phyloP scores from a whole-genome alignment of 805 yeast genomes.

The Saccharomycopsis capsularis region DNA sequence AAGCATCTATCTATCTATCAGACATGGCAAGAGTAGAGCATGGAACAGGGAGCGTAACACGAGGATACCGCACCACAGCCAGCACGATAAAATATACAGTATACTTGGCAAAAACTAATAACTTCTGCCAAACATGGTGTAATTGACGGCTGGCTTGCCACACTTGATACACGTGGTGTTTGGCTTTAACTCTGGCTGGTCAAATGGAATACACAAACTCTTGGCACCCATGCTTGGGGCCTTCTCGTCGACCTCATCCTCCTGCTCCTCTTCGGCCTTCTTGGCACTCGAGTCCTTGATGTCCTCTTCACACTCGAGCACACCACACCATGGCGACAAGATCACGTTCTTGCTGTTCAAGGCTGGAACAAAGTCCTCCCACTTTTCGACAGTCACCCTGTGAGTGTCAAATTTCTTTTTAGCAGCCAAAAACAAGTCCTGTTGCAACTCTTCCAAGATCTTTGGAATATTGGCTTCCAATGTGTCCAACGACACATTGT shows the following conservation, averaged over 20 bases:
- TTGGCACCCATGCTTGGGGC: slow-evolving; percentile 99
- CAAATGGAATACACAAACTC: slow-evolving; percentile 92
- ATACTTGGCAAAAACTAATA: slow-evolving; percentile 36
- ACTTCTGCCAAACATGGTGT: slow-evolving; percentile 96
- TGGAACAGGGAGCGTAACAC: no score
- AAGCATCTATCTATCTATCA: no score
- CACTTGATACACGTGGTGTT: slow-evolving; percentile 88
- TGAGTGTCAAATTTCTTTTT: slow-evolving; percentile 78
- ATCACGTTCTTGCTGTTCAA: slow-evolving; percentile 87
- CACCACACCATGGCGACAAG: slow-evolving; percentile 97
- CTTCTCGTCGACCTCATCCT: slow-evolving; percentile 82
- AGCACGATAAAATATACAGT: no score
- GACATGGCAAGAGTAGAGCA: no score
- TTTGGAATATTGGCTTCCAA: slow-evolving; percentile 63
- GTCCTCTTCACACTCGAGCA: slow-evolving; percentile 88
- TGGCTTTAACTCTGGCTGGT: slow-evolving; percentile 74
- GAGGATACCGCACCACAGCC: no score
- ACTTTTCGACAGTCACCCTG: slow-evolving; percentile 70
- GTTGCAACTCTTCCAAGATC: slow-evolving; percentile 76
- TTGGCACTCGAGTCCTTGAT: slow-evolving; percentile 83
- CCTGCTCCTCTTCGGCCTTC: slow-evolving; percentile 74
- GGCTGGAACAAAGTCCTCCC: slow-evolving; percentile 90
- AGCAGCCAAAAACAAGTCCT: slow-evolving; percentile 67
- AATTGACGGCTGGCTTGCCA: slow-evolving; percentile 65
- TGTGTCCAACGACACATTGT: slow-evolving; percentile 55